These are phyloP conservation scores for Clonostachys sp. DNA, from an alignment of 2,329 filamentous ascomycete species.

Conservation along the genomic window DNA sequence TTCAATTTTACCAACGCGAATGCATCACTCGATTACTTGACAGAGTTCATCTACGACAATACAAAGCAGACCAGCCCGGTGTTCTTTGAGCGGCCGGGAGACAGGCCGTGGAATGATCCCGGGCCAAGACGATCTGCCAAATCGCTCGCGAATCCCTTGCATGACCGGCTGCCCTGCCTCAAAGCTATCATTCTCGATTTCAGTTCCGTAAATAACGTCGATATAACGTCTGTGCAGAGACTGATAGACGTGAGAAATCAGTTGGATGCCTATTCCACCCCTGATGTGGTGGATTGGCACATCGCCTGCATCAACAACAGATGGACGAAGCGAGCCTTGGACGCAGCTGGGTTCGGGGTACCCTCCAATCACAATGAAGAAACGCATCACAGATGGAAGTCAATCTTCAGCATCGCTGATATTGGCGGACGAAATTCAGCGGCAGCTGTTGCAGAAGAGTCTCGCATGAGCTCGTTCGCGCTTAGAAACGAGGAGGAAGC, in stretches of 20 bases:
- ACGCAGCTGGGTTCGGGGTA: constrained; percentile 48
- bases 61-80: constrained; percentile 74
- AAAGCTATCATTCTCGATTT: constrained; percentile 94
- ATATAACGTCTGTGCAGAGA: constrained; percentile 87
- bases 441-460: constrained; percentile 39
- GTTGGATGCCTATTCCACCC: constrained; percentile 77
- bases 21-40: constrained; percentile 78
- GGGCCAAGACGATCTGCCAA: constrained; percentile 54
- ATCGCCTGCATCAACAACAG: constrained; percentile 87
- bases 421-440: constrained; percentile 69
- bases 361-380: constrained; percentile 6
- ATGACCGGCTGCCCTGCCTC: constrained; percentile 60
- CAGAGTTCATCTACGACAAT: constrained; percentile 59
- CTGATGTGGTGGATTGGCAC: constrained; percentile 88
- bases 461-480: constrained; percentile 29
- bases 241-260: constrained; percentile 94
- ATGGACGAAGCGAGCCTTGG: constrained; percentile 53
- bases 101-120: constrained; percentile 94
- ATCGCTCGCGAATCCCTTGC: constrained; percentile 14
- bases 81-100: constrained; percentile 49
- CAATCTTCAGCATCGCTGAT: constrained; percentile 67
- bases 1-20: constrained; percentile 96
- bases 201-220: constrained; percentile 88
- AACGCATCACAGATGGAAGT: constrained; percentile 25
- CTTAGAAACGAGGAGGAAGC: neutral